Evolutionary conservation across 805 yeast species (phyloP).

Genomic region (Pichia scutulata): DNA sequence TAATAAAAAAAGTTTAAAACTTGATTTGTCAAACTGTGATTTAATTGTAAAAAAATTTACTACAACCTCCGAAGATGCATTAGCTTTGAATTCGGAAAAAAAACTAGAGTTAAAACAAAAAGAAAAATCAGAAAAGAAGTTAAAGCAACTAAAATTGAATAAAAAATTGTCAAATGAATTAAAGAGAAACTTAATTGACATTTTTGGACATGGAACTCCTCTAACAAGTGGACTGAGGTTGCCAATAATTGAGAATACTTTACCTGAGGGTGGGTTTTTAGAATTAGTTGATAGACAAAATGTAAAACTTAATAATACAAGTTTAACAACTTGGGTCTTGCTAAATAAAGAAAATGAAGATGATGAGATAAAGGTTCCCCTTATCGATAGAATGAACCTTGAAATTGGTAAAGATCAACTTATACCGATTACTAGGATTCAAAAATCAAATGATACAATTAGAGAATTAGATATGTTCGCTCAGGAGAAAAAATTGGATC

Average conservation of each 20-base stretch:
- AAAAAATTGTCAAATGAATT: slow-evolving; percentile 16
- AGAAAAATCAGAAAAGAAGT: slow-evolving; percentile 17
- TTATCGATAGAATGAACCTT: slow-evolving; percentile 19
- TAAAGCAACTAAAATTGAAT: slow-evolving; percentile 24
- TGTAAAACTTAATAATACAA: not conserved
- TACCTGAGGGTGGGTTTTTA: slow-evolving; percentile 57
- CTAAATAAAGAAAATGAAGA: slow-evolving; percentile 22
- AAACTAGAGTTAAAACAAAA: not conserved
- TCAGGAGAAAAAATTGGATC: slow-evolving; percentile 37
- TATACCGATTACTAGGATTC: slow-evolving; percentile 35
- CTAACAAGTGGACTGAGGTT: slow-evolving; percentile 45
- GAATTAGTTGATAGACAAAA: slow-evolving; percentile 18
- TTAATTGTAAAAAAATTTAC: slow-evolving; percentile 44
- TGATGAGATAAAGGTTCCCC: not conserved
- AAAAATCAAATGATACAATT: slow-evolving; percentile 1
- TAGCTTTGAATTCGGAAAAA: not conserved
- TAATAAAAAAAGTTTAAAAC: slow-evolving; percentile 4
- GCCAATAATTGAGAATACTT: slow-evolving; percentile 37
- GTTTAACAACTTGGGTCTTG: slow-evolving; percentile 11
- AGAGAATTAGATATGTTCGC: slow-evolving; percentile 43
- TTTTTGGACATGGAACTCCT: slow-evolving; percentile 18
- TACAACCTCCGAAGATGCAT: slow-evolving; percentile 29
- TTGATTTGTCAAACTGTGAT: slow-evolving; percentile 5
- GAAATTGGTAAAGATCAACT: slow-evolving; percentile 46
- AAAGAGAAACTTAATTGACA: slow-evolving; percentile 10